Percentiles rank a stretch among this genome's conserved stretches.
These are phyloP conservation scores for Ceratobasidium theobromae DNA, from an alignment of 1,284 basidiomycete genomes.

Conservation along the genomic window DNA sequence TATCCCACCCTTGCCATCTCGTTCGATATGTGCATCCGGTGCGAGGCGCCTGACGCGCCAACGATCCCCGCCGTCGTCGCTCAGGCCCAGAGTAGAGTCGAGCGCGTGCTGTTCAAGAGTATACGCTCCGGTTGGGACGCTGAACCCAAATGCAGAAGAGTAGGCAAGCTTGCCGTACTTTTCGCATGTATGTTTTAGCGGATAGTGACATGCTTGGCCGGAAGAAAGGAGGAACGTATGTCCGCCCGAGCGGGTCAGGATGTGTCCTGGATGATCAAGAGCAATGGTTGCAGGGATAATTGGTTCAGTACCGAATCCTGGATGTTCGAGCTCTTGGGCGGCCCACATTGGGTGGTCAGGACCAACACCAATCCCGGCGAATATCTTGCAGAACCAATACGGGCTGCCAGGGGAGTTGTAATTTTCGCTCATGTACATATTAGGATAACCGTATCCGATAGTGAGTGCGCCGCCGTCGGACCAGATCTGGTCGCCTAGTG, in stretches of 20 bases:
- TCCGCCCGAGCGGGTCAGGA: conserved; percentile 60
- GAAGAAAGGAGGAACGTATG: conserved; percentile 74
- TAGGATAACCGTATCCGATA: conserved; percentile 72
- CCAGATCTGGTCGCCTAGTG: conserved; percentile 49
- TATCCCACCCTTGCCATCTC: conserved; percentile 34
- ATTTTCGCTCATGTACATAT: conserved; percentile 53
- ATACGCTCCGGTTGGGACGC: conserved; percentile 65
- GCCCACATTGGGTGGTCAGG: conserved; percentile 72
- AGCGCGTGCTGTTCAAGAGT: conserved; percentile 71
- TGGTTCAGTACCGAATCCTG: conserved; percentile 42
- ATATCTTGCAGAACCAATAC: conserved; percentile 82
- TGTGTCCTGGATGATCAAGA: conserved; percentile 66
- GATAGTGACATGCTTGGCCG: conserved; percentile 76
- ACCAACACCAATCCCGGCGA: conserved; percentile 65
- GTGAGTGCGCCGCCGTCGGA: conserved; percentile 66
- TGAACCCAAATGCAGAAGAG: conserved; percentile 73
- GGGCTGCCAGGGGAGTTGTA: conserved; percentile 81
- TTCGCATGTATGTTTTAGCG: conserved; percentile 72
- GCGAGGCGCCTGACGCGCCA: conserved; percentile 70
- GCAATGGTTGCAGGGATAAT: conserved; percentile 50
- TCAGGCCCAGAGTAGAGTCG: conserved; percentile 68
- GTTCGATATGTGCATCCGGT: conserved; percentile 61
- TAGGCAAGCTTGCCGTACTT: conserved; percentile 80
- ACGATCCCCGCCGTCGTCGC: conserved; percentile 65
- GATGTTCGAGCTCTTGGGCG: conserved; percentile 62